Evolutionary conservation across 75 land plant genomes (phyloP), one percentile per base, ranked within the genome.

Genomic region (Picea glauca): DNA sequence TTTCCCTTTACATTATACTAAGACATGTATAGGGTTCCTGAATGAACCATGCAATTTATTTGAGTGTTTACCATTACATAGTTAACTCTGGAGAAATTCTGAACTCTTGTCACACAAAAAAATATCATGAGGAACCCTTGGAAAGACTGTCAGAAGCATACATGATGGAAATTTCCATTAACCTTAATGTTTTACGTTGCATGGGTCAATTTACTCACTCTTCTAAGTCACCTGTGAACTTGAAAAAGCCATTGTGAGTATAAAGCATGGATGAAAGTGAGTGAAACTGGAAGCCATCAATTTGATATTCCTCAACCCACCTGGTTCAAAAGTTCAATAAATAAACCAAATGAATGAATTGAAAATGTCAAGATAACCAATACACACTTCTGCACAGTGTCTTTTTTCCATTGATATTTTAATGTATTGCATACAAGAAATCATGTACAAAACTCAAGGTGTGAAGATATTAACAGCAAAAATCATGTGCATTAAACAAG

Each of bases 241-340:
- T 68, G 75, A 91, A 90, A 80, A 97, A 94, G 18, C 99, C 98
- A 84, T 97, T 94, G 83, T 94, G 98, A 1, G 98, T 94, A 79
- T 97, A 97, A 58, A 97, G 85, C 99, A 97, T 97, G 58, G 99
- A 97, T 50, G 91, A 67, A 23, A 97, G 80, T 15, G 99, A 97
- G 74, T 97, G 99, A 74, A 97, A 97, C 31, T 91, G 83, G 77
- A 93, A 97, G 30, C 99, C 99, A 91, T 97, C 99, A 80, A 97
- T 84, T 18, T 79, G 89, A 82, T 97, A 97, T 76, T 97, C 98
- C 60, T 78, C 74, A 50, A 97, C 88, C 99, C 99, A 97, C 99
- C 99, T 97, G 89, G 46, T 75, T 61, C 38, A 75, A 75, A 58
- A 57, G 67, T 14, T 15, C n/a, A 75, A 20, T 14, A 54, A 75